Conservation (phyloP, 148 eudicot species). For the Persicaria tinctoria region DNA sequence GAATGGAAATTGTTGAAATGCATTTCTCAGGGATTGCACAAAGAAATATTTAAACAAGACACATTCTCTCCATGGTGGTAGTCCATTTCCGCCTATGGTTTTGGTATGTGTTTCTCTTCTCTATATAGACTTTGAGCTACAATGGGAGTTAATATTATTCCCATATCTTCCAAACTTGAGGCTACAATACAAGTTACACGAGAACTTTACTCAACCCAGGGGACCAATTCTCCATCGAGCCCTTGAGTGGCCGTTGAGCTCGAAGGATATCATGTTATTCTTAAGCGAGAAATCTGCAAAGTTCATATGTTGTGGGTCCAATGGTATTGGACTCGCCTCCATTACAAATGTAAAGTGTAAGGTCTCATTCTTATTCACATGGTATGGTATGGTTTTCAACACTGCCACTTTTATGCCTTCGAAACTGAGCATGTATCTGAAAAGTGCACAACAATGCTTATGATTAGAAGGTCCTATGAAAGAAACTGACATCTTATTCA, state of each 20-base stretch:
- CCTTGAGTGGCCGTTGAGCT: slow-evolving; percentile 40
- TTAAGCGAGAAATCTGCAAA: slow-evolving; percentile 27
- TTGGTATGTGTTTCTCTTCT: not conserved
- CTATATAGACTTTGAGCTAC: slow-evolving; percentile 42
- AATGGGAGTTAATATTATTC: slow-evolving; percentile 28
- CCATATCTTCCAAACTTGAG: slow-evolving; percentile 30
- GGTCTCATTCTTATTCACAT: slow-evolving; percentile 35
- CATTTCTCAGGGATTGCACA: not conserved
- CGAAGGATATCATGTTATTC: slow-evolving; percentile 28
- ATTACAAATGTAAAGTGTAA: slow-evolving; percentile 25
- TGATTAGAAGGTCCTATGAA: not conserved
- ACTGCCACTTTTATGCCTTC: slow-evolving; percentile 36
- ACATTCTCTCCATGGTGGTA: not conserved
- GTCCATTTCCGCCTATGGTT: not conserved
- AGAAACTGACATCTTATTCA: not conserved
- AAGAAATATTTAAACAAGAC: not conserved
- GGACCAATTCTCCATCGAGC: slow-evolving; percentile 66
- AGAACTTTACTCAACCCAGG: slow-evolving; percentile 44
- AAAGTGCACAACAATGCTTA: not conserved
- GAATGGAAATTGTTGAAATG: not conserved
- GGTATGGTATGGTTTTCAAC: slow-evolving; percentile 34
- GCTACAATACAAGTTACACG: slow-evolving; percentile 46
- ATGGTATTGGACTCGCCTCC: slow-evolving; percentile 37
- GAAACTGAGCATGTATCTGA: slow-evolving; percentile 28
- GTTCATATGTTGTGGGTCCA: slow-evolving; percentile 25